Evolutionary conservation across 768 basidiomycete species (phyloP).

Genomic region (Vararia minispora): DNA sequence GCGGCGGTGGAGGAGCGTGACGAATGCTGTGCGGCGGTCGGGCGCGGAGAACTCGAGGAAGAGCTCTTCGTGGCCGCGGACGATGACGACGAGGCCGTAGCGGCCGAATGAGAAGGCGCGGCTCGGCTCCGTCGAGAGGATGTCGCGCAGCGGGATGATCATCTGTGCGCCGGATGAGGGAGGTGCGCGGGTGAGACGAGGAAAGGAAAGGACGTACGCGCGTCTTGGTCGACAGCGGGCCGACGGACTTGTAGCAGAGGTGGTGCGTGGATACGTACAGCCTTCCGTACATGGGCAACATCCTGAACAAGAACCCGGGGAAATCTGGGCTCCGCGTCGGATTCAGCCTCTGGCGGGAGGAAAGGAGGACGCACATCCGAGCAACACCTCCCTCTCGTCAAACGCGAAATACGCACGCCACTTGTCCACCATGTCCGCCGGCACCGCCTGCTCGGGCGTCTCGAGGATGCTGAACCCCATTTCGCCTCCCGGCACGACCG

Average conservation of each 20-base stretch:
- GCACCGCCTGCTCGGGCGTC: constrained; percentile 49
- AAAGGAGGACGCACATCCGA: constrained; percentile 62
- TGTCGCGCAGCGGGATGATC: constrained; percentile 86
- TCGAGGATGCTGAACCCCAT: constrained; percentile 65
- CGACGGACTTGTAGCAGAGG: constrained; percentile 91
- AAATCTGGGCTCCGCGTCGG: constrained; percentile 46
- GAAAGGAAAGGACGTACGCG: constrained; percentile 53
- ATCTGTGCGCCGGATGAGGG: too few relatives aligned
- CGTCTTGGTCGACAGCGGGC: constrained; percentile 69
- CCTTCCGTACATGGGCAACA: constrained; percentile 82
- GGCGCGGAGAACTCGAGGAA: constrained; percentile 90
- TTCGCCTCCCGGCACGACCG: constrained; percentile 20
- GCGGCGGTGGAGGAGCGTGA: constrained; percentile 63
- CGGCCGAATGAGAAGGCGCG: constrained; percentile 87
- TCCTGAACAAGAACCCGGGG: constrained; percentile 79
- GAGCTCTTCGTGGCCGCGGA: constrained; percentile 94
- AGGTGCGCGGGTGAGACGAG: too few relatives aligned
- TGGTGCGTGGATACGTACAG: constrained; percentile 87
- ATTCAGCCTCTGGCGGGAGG: not conserved
- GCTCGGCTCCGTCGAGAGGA: constrained; percentile 73
- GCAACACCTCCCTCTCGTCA: constrained; percentile 73
- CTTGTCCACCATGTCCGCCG: constrained; percentile 58
- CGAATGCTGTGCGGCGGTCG: constrained; percentile 72
- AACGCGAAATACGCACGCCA: constrained; percentile 79
- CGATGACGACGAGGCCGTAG: constrained; percentile 78